Evolutionary conservation across 1,284 basidiomycete genomes (phyloP).

Genomic region (Uromyces viciae-fabae): DNA sequence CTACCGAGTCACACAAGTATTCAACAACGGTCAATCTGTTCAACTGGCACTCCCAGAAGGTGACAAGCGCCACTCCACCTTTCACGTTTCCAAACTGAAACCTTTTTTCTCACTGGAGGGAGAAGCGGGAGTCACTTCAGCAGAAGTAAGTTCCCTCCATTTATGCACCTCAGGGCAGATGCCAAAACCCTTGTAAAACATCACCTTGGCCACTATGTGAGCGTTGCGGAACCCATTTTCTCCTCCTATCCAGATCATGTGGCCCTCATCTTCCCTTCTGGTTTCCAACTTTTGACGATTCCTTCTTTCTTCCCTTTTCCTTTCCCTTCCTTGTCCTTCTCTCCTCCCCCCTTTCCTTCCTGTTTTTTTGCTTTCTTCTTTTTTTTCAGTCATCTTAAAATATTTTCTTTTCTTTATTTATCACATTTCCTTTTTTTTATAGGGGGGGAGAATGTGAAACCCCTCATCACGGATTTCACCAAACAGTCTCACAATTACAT

Average conservation of each 20-base stretch:
- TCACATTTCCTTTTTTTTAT: not conserved
- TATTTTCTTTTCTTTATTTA: not conserved
- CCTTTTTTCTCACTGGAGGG: not conserved
- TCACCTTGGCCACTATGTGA: too few relatives aligned
- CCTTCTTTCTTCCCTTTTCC: not conserved
- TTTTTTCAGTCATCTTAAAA: not conserved
- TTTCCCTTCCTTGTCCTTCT: not conserved
- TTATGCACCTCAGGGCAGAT: too few relatives aligned
- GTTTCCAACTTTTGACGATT: too few relatives aligned
- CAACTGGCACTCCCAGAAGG: not conserved
- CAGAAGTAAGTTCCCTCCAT: too few relatives aligned
- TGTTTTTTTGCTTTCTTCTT: not conserved
- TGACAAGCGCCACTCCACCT: not conserved
- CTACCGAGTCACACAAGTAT: not conserved
- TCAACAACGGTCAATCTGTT: not conserved
- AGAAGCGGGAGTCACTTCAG: too few relatives aligned
- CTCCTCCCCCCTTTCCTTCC: not conserved
- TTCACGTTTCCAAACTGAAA: slow-evolving; percentile 1
- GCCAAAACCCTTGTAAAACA: too few relatives aligned
- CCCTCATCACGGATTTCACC: too few relatives aligned
- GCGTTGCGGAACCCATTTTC: too few relatives aligned
- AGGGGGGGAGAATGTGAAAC: not conserved
- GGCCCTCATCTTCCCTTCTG: too few relatives aligned
- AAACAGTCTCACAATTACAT: too few relatives aligned
- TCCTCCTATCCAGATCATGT: too few relatives aligned